Conservation (phyloP, 441 rosid genomes). For the Mallotus repandus region DNA sequence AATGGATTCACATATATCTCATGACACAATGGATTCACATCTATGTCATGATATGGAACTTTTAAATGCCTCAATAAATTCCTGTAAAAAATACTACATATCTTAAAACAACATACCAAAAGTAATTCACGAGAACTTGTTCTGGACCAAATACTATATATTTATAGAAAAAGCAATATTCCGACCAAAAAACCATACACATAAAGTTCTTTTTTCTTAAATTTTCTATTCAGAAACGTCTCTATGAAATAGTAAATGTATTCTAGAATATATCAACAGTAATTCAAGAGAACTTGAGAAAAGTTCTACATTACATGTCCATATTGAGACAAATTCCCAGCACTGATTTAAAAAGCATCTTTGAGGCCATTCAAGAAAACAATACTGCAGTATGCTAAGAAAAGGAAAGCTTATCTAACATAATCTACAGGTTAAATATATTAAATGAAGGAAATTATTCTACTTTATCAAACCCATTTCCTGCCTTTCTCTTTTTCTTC, state of each 20-base stretch:
- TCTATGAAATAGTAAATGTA: background rate
- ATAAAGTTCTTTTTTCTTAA: background rate
- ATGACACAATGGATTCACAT: background rate
- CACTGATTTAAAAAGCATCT: background rate
- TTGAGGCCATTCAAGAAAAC: background rate
- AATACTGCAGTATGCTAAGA: background rate
- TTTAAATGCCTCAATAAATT: background rate
- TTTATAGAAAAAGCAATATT: background rate
- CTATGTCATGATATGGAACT: background rate
- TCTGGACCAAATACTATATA: no score
- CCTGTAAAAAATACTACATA: background rate
- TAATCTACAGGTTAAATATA: background rate
- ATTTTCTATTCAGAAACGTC: background rate
- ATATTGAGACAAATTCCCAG: background rate
- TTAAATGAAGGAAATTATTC: background rate
- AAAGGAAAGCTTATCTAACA: background rate
- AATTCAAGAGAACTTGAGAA: background rate
- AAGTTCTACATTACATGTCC: background rate
- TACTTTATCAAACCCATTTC: background rate
- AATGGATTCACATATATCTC: background rate
- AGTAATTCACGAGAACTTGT: no score
- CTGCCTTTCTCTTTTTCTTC: no score
- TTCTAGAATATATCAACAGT: background rate
- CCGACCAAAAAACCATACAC: no score
- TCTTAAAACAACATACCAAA: no score